A percentile compares a stretch with the other conserved stretches of the same genome.
Conservation (phyloP, 208 protist species). For the Leptomonas pyrrhocoris region DNA sequence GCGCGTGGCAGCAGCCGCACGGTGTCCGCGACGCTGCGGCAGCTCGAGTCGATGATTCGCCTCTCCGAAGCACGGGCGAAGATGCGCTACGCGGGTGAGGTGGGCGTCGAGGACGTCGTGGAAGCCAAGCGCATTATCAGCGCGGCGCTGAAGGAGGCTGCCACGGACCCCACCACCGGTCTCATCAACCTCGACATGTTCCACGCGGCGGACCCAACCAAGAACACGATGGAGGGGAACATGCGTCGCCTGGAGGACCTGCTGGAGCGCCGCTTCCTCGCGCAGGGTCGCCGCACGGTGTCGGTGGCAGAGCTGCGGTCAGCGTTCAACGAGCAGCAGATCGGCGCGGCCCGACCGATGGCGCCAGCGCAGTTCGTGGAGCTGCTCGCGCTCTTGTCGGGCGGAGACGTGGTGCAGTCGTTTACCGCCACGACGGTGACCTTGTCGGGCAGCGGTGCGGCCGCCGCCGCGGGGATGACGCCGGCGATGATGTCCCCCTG, state of each 20-base stretch:
- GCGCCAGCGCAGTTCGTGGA: constrained; percentile 79
- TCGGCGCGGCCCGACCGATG: constrained; percentile 55
- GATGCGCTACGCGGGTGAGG: constrained; percentile 86
- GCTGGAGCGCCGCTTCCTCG: constrained; percentile 55
- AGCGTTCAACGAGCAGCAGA: constrained; percentile 72
- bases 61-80: constrained; percentile 93
- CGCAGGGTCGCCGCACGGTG: constrained; percentile 44
- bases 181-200: constrained; percentile 92
- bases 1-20: constrained; percentile 88
- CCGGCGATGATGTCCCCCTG: neutral
- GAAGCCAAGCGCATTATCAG: constrained; percentile 93
- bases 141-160: constrained; percentile 84
- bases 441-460: constrained; percentile 28
- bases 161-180: constrained; percentile 87
- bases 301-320: constrained; percentile 70
- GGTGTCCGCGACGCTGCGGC: constrained; percentile 97
- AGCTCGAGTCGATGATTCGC: constrained; percentile 99
- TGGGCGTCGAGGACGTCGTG: constrained; percentile 83
- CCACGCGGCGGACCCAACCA: constrained; percentile 76
- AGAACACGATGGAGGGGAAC: constrained; percentile 83
- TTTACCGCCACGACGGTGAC: constrained; percentile 75
- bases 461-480: constrained; percentile 4
- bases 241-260: constrained; percentile 76
- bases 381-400: constrained; percentile 73
- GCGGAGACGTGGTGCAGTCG: constrained; percentile 77